phyloP scores from a whole-genome alignment of 176 grass and related monocot genomes.

The Zoysia pacifica region DNA sequence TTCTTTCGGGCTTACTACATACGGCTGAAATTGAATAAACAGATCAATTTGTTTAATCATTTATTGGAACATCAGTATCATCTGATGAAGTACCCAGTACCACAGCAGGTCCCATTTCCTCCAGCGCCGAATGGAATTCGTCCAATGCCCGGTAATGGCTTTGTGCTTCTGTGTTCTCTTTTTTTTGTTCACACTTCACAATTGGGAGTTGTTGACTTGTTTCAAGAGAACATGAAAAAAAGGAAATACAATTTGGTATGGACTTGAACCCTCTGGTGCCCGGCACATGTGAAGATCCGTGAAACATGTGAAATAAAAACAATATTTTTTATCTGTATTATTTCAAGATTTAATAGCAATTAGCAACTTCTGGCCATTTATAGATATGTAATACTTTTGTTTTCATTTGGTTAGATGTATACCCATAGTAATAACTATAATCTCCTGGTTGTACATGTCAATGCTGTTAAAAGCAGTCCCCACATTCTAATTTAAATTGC shows the following conservation, averaged over 20 bases:
- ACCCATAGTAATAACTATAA: too few relatives aligned
- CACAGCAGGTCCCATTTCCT: conserved; percentile 59
- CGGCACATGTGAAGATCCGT: not conserved
- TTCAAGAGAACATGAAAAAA: not conserved
- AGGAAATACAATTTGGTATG: not conserved
- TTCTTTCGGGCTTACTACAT: conserved; percentile 87
- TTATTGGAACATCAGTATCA: conserved; percentile 77
- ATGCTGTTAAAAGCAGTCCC: too few relatives aligned
- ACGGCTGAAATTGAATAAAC: conserved; percentile 74
- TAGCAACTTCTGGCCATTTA: too few relatives aligned
- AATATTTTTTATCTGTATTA: not conserved
- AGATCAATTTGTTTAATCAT: conserved; percentile 82
- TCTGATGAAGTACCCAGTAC: conserved; percentile 69
- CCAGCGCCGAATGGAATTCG: conserved; percentile 63
- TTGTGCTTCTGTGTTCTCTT: not conserved
- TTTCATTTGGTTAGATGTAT: too few relatives aligned
- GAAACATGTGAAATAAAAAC: not conserved
- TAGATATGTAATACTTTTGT: too few relatives aligned
- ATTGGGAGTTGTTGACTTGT: not conserved
- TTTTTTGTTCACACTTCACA: not conserved
- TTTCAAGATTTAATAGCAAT: too few relatives aligned
- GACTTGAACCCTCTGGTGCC: too few relatives aligned
- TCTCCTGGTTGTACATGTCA: too few relatives aligned
- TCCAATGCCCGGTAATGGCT: conserved; percentile 69
- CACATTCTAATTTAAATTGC: too few relatives aligned